Evolutionary conservation across 73 alveolate genomes (phyloP), one percentile per base, ranked within the genome.

Genomic region (Breviolum minutum): DNA sequence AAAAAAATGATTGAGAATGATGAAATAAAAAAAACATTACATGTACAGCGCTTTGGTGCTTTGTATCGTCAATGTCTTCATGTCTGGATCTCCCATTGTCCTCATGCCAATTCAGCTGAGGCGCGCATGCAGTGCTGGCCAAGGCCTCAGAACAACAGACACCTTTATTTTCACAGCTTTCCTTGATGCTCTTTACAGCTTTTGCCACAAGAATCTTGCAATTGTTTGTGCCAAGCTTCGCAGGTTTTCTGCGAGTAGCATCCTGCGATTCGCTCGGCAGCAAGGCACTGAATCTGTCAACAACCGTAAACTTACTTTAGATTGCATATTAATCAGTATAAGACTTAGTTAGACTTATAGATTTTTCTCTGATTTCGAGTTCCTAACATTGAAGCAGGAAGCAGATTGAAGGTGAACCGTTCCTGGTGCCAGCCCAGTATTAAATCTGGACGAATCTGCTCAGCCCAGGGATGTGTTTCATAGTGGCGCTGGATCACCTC

Each of bases 401-500:
- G 74, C 74, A 17, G 74, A 66, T 66, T 17, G 74, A 66, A 17
- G 74, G 29, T 74, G 16, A 10, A 63, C 13, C 70, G 1, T 70
- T 89, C 97, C 89, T 92, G 81, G 69, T 92, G 90, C 98, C 98
- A 92, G 8, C 98, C 98, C 54, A 92, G 79, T 63, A 92, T 69
- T 80, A 92, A 64, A 40, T 92, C 98, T 0, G 98, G 98, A 22
- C 80, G 98, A 13, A 92, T 92, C 60, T 74, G 81, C 82, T 92
- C 91, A 26, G 98, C 91, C 90, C 80, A 92, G 40, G 98, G 91
- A 16, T 92, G 98, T 26, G 98, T 63, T 2, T 74, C 89, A n/a
- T 92, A 92, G 91, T 92, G 98, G 40, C 90, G 89, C 27, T 61
- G 98, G 64, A 92, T 92, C 30, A 92, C 98, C 24, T 92, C 91